Evolutionary conservation across 805 yeast species (phyloP).

Genomic region (Candida gorgasii): DNA sequence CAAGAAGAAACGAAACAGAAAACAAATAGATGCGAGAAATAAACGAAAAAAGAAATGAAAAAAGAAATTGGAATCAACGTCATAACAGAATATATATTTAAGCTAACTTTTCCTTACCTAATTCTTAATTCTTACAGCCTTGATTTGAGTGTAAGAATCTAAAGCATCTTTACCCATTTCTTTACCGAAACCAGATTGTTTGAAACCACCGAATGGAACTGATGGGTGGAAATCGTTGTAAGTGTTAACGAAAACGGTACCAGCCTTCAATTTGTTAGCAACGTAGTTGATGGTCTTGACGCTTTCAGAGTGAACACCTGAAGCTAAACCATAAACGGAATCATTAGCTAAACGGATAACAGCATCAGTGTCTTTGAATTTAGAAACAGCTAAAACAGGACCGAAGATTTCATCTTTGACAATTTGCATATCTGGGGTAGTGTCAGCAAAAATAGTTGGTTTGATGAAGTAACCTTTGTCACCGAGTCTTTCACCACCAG

Average conservation of each 20-base stretch:
- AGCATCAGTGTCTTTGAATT: conserved; percentile 81
- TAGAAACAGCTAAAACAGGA: conserved; percentile 83
- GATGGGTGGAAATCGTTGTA: conserved; percentile 84
- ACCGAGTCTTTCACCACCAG: conserved; percentile 82
- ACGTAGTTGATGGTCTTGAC: conserved; percentile 75
- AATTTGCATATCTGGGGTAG: conserved; percentile 68
- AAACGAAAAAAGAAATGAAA: too few relatives aligned
- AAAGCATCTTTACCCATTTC: conserved; percentile 90
- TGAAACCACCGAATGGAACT: conserved; percentile 93
- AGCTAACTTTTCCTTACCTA: conserved; percentile 9
- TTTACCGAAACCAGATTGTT: conserved; percentile 89
- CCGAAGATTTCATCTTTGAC: conserved; percentile 93
- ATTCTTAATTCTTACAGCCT: conserved; percentile 69
- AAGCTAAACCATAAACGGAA: conserved; percentile 83
- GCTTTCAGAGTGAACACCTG: conserved; percentile 83
- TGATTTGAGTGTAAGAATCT: conserved; percentile 80
- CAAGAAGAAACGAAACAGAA: too few relatives aligned
- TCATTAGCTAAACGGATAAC: conserved; percentile 77
- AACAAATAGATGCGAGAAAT: too few relatives aligned
- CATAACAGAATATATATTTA: conserved; percentile 7
- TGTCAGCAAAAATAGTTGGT: conserved; percentile 89
- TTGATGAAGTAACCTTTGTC: conserved; percentile 67
- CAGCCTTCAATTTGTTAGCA: conserved; percentile 74
- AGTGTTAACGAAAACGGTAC: conserved; percentile 90
- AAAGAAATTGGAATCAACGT: not conserved